A percentile compares a stretch with the other conserved stretches of the same genome.
Evolutionary conservation across 805 yeast species (phyloP).

Genomic region (Pichia eremophila): DNA sequence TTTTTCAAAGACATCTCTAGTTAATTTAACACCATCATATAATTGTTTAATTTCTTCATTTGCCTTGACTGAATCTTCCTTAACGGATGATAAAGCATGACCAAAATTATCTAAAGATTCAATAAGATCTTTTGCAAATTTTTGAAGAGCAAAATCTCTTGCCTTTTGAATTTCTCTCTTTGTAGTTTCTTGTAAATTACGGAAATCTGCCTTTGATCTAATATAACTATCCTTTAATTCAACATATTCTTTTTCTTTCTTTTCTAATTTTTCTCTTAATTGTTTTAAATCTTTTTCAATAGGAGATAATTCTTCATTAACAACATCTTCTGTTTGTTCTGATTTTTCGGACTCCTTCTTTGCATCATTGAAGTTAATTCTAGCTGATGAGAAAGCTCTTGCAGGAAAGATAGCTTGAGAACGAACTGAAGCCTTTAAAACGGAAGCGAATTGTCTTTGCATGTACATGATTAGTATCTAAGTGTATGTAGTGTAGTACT

Average conservation of each 20-base stretch:
- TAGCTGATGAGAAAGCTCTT: conserved; percentile 19
- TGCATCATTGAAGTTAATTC: conserved; percentile 20
- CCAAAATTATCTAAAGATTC: conserved; percentile 88
- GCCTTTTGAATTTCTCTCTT: conserved; percentile 82
- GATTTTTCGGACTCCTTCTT: conserved; percentile 6
- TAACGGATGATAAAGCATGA: conserved; percentile 70
- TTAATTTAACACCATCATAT: conserved; percentile 86
- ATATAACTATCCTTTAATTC: conserved; percentile 76
- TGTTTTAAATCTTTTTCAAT: conserved; percentile 27
- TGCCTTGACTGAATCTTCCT: conserved; percentile 47
- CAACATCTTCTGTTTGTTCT: conserved; percentile 11
- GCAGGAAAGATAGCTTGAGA: conserved; percentile 7
- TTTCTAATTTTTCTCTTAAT: conserved; percentile 43
- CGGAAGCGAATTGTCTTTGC: conserved; percentile 20
- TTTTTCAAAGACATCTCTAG: conserved; percentile 75
- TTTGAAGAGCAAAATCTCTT: conserved; percentile 82
- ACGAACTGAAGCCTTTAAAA: conserved; percentile 11
- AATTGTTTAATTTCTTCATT: conserved; percentile 62
- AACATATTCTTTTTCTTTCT: conserved; percentile 65
- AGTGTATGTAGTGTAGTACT: not conserved
- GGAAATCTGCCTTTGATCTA: conserved; percentile 84
- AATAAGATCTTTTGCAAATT: conserved; percentile 80
- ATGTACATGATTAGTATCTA: conserved; percentile 10
- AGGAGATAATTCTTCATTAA: conserved; percentile 15
- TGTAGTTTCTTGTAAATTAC: conserved; percentile 85